phyloP scores from a whole-genome alignment of 139 green algal genomes.

The Tetratostichococcus sp. region DNA sequence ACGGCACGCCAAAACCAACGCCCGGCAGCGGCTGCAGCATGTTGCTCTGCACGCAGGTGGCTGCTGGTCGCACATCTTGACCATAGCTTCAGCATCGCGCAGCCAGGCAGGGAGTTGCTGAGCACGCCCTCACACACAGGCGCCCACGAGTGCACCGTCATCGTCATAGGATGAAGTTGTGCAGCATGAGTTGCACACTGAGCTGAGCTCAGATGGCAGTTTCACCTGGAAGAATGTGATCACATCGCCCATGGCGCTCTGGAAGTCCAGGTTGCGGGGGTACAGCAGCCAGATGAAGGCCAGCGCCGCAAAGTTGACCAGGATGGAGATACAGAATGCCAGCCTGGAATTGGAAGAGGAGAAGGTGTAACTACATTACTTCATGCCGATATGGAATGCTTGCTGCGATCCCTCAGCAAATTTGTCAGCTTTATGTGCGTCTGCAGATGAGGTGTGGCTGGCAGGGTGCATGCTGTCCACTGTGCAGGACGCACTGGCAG shows the following conservation, averaged over 20 bases:
- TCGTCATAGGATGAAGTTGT: too few relatives aligned
- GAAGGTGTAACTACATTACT: too few relatives aligned
- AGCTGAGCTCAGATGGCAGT: not conserved
- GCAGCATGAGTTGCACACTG: too few relatives aligned
- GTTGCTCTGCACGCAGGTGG: not conserved
- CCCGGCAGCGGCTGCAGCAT: not conserved
- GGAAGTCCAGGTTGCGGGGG: conserved; percentile 14
- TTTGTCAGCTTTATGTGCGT: too few relatives aligned
- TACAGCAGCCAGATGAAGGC: conserved; percentile 30
- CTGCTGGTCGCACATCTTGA: too few relatives aligned
- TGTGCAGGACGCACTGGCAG: not conserved
- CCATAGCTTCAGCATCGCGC: too few relatives aligned
- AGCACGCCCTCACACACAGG: too few relatives aligned
- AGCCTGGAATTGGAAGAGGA: not conserved
- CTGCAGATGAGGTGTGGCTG: too few relatives aligned
- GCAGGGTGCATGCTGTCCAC: not conserved
- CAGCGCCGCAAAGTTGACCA: conserved; percentile 11
- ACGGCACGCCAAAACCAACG: not conserved
- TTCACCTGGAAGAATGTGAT: not conserved
- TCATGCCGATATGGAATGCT: too few relatives aligned
- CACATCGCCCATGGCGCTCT: not conserved
- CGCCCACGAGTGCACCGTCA: too few relatives aligned
- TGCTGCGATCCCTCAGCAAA: too few relatives aligned
- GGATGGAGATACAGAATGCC: conserved; percentile 25
- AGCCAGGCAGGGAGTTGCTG: too few relatives aligned